Base-by-base conservation (phyloP, 2,329 filamentous ascomycete species). In the Penicillium italicum region DNA sequence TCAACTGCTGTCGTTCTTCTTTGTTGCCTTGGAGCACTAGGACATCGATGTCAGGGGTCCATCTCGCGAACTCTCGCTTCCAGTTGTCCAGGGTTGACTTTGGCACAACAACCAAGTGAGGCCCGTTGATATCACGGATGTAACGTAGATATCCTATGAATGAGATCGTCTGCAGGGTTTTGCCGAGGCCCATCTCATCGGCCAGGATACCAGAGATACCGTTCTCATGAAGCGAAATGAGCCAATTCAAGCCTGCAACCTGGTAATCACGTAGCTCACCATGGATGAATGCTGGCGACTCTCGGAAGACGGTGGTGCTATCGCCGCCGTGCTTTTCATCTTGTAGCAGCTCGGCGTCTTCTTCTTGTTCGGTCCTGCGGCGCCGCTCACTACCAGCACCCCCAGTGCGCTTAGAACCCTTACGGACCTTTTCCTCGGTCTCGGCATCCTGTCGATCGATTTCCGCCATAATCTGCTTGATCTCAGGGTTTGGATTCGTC, bases 61-160 rank as follows among this genome's bases (percentile, higher is more conserved):
- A 99, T 69, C 80, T 90, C 51, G 83, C 83, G 71, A 97, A 97
- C 72, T 99, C 94, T 66, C 94, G 86, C 76, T 92, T 91, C 94
- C 94, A 99, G 75, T 99, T 99, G 77, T 99, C 93, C 7, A 99
- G 83, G 0, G 94, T 99, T 12, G 94, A 97, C 72, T 99, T 99
- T 40, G 94, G 94, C 5, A 99, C 94, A 5, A 85, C 89, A 50
- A 99, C 84, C 41, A 99, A 80, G 76, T 99, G 94, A 5, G 94
- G 94, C 0, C 94, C 94, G 7, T 84, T 90, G 64, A 92, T 97
- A 59, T 86, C 91, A 75, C 90, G 88, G 58, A 97, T 85, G 74
- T 96, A 94, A 68, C 94, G 87, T 41, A 99, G 80, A 70, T 99
- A 99, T 3, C 94, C 94, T 33, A 99, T 78, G 76, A 99, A 99